Conservation (phyloP, 805 yeast species). For the Kodamaea laetipori region DNA sequence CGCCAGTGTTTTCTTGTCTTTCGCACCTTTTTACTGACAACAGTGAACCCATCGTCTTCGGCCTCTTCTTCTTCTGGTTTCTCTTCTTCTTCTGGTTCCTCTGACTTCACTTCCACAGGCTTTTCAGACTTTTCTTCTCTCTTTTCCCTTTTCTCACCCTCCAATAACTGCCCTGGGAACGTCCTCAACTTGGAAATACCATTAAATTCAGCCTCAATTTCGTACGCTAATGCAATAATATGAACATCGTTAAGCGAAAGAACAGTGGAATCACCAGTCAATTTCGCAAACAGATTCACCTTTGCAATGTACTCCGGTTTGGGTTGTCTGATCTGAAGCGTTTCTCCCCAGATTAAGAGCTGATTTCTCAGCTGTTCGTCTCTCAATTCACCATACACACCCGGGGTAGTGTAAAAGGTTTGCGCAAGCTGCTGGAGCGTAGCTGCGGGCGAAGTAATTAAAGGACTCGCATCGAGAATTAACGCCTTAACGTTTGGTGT, state of each 20-base stretch:
- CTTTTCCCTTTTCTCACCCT: background rate
- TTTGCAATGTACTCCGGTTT: constrained; percentile 58
- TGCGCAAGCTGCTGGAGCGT: constrained; percentile 70
- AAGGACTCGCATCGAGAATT: constrained; percentile 93
- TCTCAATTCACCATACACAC: constrained; percentile 81
- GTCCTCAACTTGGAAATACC: constrained; percentile 74
- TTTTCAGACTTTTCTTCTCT: constrained; percentile 13
- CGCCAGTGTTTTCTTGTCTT: constrained; percentile 15
- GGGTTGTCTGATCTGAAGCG: constrained; percentile 76
- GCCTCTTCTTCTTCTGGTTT: constrained; percentile 13
- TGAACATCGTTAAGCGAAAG: constrained; percentile 90
- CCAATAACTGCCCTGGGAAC: constrained; percentile 62
- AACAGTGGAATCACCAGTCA: constrained; percentile 91
- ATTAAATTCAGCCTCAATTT: constrained; percentile 69
- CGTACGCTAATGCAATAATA: constrained; percentile 87
- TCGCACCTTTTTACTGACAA: constrained; percentile 19
- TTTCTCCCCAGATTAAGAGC: constrained; percentile 77
- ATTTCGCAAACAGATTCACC: constrained; percentile 74
- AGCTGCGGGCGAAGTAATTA: constrained; percentile 81
- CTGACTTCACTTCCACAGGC: too few relatives aligned
- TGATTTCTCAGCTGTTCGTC: constrained; percentile 85
- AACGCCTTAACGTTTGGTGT: constrained; percentile 47
- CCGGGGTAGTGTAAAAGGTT: constrained; percentile 85
- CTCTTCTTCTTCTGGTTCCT: constrained; percentile 16
- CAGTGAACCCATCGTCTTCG: constrained; percentile 26